Base-by-base conservation (phyloP, 768 basidiomycete species). In the Boletus speciosus region DNA sequence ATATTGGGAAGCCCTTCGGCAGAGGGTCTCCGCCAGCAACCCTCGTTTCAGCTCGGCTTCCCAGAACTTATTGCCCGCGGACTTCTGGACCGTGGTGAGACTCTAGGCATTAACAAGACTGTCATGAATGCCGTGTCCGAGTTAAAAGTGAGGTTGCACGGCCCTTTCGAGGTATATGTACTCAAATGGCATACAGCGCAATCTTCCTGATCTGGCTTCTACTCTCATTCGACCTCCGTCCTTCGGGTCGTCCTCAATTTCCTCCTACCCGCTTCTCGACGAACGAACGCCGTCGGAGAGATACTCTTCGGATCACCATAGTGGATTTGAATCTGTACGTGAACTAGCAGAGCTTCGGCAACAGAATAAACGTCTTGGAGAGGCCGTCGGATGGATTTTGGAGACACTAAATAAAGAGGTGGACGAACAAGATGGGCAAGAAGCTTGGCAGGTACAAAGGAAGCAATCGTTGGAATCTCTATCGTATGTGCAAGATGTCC, bases 81-180 rank as follows among this genome's bases (percentile, higher is more conserved):
- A 21, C 69, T 93, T 46, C 61, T 90, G 56, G 89, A 93, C 66
- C 77, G 83, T 19, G 83, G 88, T 27, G 90, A 91, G 71, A 88
- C 81, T 55, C 71, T 91, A 29, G 88, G 89, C n/a, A 87, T 91
- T 55, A 92, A 92, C 68, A 89, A 84, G 70, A 88, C 88, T 0
- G 73, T 92, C 19, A 82, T 87, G 81, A 88, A 79, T 66, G 90
- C 90, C 0, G 85, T 93, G 3, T 81, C 85, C 6, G 90, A 90
- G 68, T 71, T 88, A 38, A 84, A 81, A 71, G 93, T 90, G 61
- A 62, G 80, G 63, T 40, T n/a, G 3, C 35, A 44, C 34, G 49
- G 32, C 21, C 11, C 6, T 36, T 37, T 9, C 2, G 29, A 38
- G 9, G 31, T 27, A 47, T 31, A 34, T 32, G 36, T 39, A 42